Evolutionary conservation across 2,329 filamentous ascomycete genomes (phyloP), one percentile per base, ranked within the genome.

Genomic region (Colletotrichum musicola): DNA sequence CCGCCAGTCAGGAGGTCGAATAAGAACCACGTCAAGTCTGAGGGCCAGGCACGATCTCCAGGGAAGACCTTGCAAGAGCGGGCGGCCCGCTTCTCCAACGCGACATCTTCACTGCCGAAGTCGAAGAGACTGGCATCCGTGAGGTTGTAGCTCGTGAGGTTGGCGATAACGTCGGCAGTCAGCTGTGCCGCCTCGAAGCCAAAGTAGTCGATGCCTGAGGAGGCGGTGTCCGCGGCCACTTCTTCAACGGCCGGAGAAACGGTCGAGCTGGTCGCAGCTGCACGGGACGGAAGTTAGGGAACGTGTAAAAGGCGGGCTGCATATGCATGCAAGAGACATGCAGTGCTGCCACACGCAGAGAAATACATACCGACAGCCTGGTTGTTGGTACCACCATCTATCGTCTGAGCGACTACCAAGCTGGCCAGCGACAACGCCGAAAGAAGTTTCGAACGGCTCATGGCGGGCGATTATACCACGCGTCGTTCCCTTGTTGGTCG

Each of bases 21-120:
- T 1, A 60, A 6, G 18, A 25, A 18, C 68, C 70, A 71, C 3
- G 40, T 38, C n/a, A 13, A 1, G 6, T n/a, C 30, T 1, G 54
- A 49, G 10, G 70, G 68, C 70, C 70, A 72, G 5, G 46, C 40
- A 0, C n/a, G 44, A 6, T 46, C 69, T 10, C 70, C 69, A 0
- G 70, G 70, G 12, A 66, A 64, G 4, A 44, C 47, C 30, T 71
- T 71, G 49, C 70, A 72, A 4, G 46, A 62, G 10, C 57, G 63
- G 25, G 57, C 16, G 27, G 57, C 49, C 7, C 50, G 22, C 4
- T 40, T 62, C 27, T 27, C 13, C 22, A 30, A 14, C 4, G 35
- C 38, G 13, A 6, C 27, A 25, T 53, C 38, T 12, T 55, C 56
- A 1, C 54, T 27, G 20, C 62, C 38, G 5, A 65, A 65, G 47